Base-by-base conservation (phyloP, 352 stramenopile species). In the Globisporangium iwayamae region DNA sequence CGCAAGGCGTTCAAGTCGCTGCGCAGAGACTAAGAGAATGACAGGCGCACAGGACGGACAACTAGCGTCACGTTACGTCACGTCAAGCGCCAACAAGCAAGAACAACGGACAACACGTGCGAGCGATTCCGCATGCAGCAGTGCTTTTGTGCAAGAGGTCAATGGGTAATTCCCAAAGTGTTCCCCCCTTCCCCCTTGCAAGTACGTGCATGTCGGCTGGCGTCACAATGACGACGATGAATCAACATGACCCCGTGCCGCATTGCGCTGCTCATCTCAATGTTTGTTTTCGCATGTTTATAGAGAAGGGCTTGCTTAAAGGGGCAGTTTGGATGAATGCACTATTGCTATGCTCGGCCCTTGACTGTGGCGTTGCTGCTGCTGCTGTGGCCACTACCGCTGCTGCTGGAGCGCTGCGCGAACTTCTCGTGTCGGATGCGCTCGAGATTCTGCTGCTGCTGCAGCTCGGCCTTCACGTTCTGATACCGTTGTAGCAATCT, bases 401-500 rank as follows among this genome's bases (percentile, higher is more conserved):
- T 25, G 32, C 59, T 68, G 18, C 68, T 66, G 16, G 75, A 56
- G 18, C 78, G 76, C 53, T 91, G 81, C 34, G 74, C 68, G 30
- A 83, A 93, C 67, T 93, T 94, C 55, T 96, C 87, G 41, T 90
- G 76, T 9, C 84, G 80, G 46, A 97, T 97, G 52, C 91, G 73
- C 75, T 98, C 94, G 22, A 98, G 69, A 54, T 96, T 98, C 63
- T 99, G 95, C 72, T 97, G 91, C 48, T 93, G 87, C 65, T 98
- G 90, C 5, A 99, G 74, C 74, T 98, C 94, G 14, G 83, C 87
- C 60, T 98, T 98, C 57, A 98, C 91, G 72, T 98, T 99, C 63
- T 98, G 90, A 71, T 98, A 99, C 39, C 92, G 71, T 71, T 98
- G 92, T 55, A 97, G 73, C 8, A 98, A 63, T 56, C 87, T 90